Evolutionary conservation across 1,139 yeast species (phyloP).

Genomic region (Cylindricascospora bacillispora): DNA sequence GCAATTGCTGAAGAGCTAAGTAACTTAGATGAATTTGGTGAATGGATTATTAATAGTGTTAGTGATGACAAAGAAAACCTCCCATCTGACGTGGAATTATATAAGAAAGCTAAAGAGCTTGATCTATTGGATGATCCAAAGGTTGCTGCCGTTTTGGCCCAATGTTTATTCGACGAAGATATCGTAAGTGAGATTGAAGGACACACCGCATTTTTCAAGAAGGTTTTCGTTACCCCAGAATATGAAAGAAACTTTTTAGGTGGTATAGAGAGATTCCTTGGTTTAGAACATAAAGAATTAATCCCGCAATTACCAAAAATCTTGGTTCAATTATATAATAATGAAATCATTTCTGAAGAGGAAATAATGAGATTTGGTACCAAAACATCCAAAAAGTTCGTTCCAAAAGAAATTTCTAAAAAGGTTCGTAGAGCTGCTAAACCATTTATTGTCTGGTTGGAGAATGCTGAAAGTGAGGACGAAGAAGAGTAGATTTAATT

Average conservation of each 20-base stretch:
- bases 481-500: constrained; percentile 33
- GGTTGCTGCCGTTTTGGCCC: constrained; percentile 85
- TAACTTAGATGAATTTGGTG: constrained; percentile 68
- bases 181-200: constrained; percentile 59
- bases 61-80: constrained; percentile 41
- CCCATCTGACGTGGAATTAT: constrained; percentile 82
- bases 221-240: constrained; percentile 51
- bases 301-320: constrained; percentile 69
- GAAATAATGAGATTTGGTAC: constrained; percentile 76
- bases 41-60: constrained; percentile 57
- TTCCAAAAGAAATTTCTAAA: constrained; percentile 81
- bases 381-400: constrained; percentile 85
- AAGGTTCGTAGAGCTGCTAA: constrained; percentile 94
- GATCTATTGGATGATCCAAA: constrained; percentile 62
- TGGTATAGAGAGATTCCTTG: constrained; percentile 89
- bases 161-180: constrained; percentile 71
- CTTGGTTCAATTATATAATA: constrained; percentile 66
- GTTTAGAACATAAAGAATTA: constrained; percentile 67
- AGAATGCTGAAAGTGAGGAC: constrained; percentile 72
- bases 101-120: constrained; percentile 74
- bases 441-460: constrained; percentile 89
- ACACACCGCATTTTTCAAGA: constrained; percentile 73
- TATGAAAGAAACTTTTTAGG: constrained; percentile 87
- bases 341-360: constrained; percentile 76
- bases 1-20: constrained; percentile 30